Conservation (phyloP, 2,329 filamentous ascomycete species). For the Fusarium coffeatum region DNA sequence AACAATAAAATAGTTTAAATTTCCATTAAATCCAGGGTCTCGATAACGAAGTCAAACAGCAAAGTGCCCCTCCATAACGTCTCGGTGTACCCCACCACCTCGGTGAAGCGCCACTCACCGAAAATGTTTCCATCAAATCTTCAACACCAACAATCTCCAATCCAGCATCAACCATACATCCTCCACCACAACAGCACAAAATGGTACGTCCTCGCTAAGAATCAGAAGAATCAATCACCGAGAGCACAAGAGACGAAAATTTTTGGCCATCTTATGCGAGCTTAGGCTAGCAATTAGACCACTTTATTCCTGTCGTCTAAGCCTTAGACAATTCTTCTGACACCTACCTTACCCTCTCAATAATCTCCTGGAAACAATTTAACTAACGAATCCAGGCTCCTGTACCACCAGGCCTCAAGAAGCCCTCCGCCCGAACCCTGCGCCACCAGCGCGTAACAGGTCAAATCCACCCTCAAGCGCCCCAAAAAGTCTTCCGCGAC, state of each 20-base stretch:
- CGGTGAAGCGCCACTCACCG: conserved; percentile 41
- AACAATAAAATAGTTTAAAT: no score
- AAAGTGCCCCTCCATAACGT: conserved; percentile 39
- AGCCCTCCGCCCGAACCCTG: conserved; percentile 69
- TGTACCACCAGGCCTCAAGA: conserved; percentile 57
- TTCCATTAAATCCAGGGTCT: background rate
- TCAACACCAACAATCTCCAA: conserved; percentile 3
- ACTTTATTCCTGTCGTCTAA: background rate
- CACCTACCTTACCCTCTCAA: background rate
- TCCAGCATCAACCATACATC: background rate
- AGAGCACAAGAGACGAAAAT: background rate
- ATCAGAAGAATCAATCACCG: background rate
- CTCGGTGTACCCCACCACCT: conserved; percentile 43
- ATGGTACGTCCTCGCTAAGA: conserved; percentile 23
- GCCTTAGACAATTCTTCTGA: background rate
- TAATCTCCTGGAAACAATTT: accelerated
- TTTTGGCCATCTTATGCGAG: background rate
- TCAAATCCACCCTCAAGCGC: conserved; percentile 61
- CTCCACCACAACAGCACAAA: conserved; percentile 17
- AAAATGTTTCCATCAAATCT: conserved; percentile 43
- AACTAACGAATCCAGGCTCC: conserved; percentile 40
- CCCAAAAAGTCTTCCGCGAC: conserved; percentile 64
- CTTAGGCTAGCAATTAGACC: background rate
- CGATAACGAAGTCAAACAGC: no score
- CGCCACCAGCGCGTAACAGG: conserved; percentile 63